Evolutionary conservation across 164 flowering plant species (phyloP), one percentile per base, ranked within the genome.

Genomic region (Pachysandra terminalis): DNA sequence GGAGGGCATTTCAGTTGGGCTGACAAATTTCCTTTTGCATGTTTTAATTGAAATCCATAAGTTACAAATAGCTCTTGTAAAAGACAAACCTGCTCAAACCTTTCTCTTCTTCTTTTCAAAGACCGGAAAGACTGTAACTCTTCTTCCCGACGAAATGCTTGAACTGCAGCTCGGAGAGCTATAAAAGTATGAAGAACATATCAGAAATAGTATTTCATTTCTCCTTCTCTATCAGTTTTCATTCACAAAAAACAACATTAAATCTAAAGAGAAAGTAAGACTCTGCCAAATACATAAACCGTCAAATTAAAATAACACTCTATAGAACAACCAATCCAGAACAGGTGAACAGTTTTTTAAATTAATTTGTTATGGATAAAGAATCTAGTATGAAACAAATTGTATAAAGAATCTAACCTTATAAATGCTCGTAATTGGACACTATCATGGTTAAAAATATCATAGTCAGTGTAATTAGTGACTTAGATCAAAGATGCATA

Each of bases 161-260:
- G 88, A 37, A 94, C 88, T 27, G 97, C 97, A 77, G 85, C 69
- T 72, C 88, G 87, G 63, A 94, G 93, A 74, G 93, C 98, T 94
- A 69, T 56, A 78, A 58, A 74, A 67, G 66, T 58, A 48, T 40
- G 41, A 67, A 58, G 19, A 78, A 55, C 23, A 27, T 51, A 41
- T 64, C 28, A 49, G n/a, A 49, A 51, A 37, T 35, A 67, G 52
- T 41, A 62, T n/a, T 21, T n/a, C 14, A 9, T 56, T 25, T 4
- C 28, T n/a, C 41, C 15, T 21, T n/a, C 19, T 64, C 21, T 56
- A 65, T 54, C 48, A 53, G 32, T 27, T 54, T 27, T 28, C 32
- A 21, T 53, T 22, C 48, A 15, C 45, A 23, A 1, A 48, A 45
- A 48, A 48, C 51, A 45, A 45, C 14, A 45, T 10, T 10, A 45